These are phyloP conservation scores for Alternaria sp. DNA, from an alignment of 2,329 filamentous ascomycete genomes.

Conservation along the genomic window DNA sequence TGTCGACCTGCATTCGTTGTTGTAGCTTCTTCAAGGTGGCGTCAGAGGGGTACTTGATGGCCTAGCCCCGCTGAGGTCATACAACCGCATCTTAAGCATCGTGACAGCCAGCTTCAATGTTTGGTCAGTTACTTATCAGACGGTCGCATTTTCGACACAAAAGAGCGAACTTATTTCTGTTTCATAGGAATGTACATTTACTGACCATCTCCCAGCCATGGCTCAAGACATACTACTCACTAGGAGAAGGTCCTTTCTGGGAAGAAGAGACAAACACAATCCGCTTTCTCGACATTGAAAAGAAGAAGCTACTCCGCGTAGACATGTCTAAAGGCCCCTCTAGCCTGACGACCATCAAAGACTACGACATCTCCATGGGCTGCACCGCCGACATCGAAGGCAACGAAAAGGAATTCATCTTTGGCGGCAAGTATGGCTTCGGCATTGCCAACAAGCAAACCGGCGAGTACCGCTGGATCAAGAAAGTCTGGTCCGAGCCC, in stretches of 20 bases:
- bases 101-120: conserved; percentile 3
- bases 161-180: background rate
- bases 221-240: conserved; percentile 69
- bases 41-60: conserved; percentile 37
- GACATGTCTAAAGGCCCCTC: conserved; percentile 69
- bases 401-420: conserved; percentile 73
- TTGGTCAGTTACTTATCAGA: background rate
- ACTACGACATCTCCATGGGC: conserved; percentile 65
- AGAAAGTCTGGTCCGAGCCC: conserved; percentile 63
- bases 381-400: conserved; percentile 78
- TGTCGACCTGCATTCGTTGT: conserved; percentile 15
- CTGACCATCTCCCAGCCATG: conserved; percentile 52
- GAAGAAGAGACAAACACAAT: conserved; percentile 70
- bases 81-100: conserved; percentile 5
- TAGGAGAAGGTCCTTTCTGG: conserved; percentile 80
- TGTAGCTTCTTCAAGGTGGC: conserved; percentile 5
- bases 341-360: conserved; percentile 63
- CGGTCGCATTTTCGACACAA: background rate
- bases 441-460: conserved; percentile 76
- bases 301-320: conserved; percentile 75
- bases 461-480: conserved; percentile 64
- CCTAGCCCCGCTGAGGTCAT: conserved; percentile 35
- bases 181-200: background rate
- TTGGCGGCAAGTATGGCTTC: conserved; percentile 82
- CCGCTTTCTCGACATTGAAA: conserved; percentile 85